These are phyloP conservation scores for Penicillium sp. DNA, from an alignment of 2,329 filamentous ascomycete genomes.

Conservation along the genomic window DNA sequence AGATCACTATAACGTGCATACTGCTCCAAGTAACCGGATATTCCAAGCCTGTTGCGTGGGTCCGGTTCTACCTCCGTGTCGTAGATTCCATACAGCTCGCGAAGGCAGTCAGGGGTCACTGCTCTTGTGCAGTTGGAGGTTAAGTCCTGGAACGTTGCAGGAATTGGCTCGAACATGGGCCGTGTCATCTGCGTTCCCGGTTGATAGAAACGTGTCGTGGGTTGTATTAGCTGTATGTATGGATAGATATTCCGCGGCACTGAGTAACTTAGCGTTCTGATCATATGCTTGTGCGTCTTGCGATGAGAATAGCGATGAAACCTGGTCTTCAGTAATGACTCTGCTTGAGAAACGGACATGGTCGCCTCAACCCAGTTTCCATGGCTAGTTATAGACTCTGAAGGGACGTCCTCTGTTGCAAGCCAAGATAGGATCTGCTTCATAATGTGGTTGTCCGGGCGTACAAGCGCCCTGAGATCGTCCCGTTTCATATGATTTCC, in stretches of 20 bases:
- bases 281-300: constrained; percentile 47
- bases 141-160: constrained; percentile 25
- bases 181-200: constrained; percentile 49
- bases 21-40: constrained; percentile 57
- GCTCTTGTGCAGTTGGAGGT: constrained; percentile 43
- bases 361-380: constrained; percentile 67
- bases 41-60: constrained; percentile 47
- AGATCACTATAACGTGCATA: constrained; percentile 61
- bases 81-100: constrained; percentile 54
- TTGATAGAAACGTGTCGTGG: constrained; percentile 66
- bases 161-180: constrained; percentile 28
- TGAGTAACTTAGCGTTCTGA: constrained; percentile 65
- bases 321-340: constrained; percentile 60
- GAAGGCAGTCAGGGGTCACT: constrained; percentile 56
- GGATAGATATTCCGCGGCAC: constrained; percentile 60
- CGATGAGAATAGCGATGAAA: constrained; percentile 62
- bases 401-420: constrained; percentile 53
- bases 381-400: constrained; percentile 53
- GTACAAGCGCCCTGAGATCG: constrained; percentile 60
- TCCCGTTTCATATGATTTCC: constrained; percentile 67
- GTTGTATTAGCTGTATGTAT: constrained; percentile 67
- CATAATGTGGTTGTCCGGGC: constrained; percentile 56
- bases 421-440: constrained; percentile 63
- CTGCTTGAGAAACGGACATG: constrained; percentile 48
- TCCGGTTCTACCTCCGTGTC: constrained; percentile 35